Conservation (phyloP, 345 rosid species). For the Populus davidiana region DNA sequence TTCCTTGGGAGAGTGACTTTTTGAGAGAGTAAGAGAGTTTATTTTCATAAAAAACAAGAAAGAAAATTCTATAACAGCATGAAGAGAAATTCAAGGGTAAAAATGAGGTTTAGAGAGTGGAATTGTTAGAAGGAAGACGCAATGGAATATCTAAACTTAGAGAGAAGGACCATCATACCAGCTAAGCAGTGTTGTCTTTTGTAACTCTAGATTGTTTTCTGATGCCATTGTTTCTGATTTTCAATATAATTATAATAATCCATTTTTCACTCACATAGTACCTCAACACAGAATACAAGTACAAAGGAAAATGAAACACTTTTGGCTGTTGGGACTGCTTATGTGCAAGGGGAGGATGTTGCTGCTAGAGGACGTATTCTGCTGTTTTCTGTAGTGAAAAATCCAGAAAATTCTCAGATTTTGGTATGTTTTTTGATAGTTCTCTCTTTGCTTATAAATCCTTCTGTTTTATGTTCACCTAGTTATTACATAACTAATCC, state of each 20-base stretch:
- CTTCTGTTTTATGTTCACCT: background rate
- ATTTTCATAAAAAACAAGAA: background rate
- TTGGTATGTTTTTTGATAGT: conserved; percentile 41
- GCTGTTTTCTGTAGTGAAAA: conserved; percentile 70
- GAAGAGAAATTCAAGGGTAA: too few relatives aligned
- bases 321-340: conserved; percentile 93
- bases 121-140: background rate
- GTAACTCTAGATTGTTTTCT: background rate
- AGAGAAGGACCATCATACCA: background rate
- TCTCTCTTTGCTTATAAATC: background rate
- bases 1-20: background rate
- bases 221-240: background rate
- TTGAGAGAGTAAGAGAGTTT: background rate
- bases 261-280: background rate
- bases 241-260: background rate
- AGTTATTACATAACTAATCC: background rate
- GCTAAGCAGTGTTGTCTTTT: background rate
- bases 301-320: conserved; percentile 85
- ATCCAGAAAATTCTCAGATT: conserved; percentile 57
- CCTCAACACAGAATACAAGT: conserved; percentile 60
- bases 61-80: background rate
- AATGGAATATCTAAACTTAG: background rate
- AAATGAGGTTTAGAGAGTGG: background rate
- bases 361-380: conserved; percentile 96
- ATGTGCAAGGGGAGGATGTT: conserved; percentile 99